Evolutionary conservation across 352 stramenopile genomes (phyloP).

Genomic region (Globisporangium heterothallicum): DNA sequence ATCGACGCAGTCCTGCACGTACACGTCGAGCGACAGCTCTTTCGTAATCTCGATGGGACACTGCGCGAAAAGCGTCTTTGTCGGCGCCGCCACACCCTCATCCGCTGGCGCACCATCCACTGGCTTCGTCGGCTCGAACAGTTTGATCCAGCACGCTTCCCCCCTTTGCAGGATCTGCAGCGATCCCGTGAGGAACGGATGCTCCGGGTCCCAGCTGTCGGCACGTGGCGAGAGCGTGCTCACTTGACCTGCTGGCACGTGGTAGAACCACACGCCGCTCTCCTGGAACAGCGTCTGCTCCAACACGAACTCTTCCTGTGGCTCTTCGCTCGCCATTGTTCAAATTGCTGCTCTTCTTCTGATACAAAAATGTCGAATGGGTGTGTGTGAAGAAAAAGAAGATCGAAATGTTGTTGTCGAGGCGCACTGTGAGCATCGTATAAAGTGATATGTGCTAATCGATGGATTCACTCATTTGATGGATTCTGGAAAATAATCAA

Average conservation of each 20-base stretch:
- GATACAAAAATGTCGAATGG: not conserved
- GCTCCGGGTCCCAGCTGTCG: slow-evolving; percentile 76
- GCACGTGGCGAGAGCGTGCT: slow-evolving; percentile 68
- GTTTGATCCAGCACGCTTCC: slow-evolving; percentile 65
- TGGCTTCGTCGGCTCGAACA: slow-evolving; percentile 59
- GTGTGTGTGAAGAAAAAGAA: not conserved
- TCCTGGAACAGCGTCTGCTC: slow-evolving; percentile 77
- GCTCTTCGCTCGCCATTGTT: not conserved
- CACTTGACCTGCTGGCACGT: slow-evolving; percentile 62
- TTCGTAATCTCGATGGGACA: slow-evolving; percentile 67
- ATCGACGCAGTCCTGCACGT: slow-evolving; percentile 83
- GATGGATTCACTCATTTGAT: too few species aligned
- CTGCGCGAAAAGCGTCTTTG: slow-evolving; percentile 60
- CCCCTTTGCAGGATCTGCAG: slow-evolving; percentile 65
- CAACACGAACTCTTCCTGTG: slow-evolving; percentile 31
- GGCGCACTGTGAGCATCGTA: not conserved
- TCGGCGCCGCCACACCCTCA: not conserved
- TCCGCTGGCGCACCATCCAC: not conserved
- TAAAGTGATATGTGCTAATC: too few species aligned
- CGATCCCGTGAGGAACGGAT: slow-evolving; percentile 74
- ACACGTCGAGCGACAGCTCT: slow-evolving; percentile 59
- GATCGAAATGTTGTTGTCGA: not conserved
- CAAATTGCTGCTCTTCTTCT: not conserved
- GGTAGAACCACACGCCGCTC: slow-evolving; percentile 82
- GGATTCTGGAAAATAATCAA: too few species aligned